Evolutionary conservation across 495 filamentous ascomycete species (phyloP).

Genomic region (Penicillium pancosmium): DNA sequence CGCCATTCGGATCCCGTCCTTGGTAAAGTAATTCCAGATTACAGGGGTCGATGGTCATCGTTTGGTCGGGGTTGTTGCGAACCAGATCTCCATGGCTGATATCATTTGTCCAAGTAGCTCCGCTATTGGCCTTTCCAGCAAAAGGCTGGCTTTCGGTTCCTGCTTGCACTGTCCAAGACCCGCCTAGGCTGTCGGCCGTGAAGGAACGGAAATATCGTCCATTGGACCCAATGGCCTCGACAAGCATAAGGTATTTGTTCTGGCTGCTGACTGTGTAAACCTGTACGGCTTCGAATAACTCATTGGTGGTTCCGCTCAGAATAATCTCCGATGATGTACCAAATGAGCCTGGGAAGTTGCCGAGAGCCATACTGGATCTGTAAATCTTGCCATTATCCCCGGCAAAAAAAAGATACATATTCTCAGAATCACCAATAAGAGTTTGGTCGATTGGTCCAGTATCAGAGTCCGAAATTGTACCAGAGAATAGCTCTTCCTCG

Average conservation of each 20-base stretch:
- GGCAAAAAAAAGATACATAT: constrained; percentile 68
- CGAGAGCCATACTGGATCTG: constrained; percentile 59
- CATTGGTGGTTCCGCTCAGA: constrained; percentile 53
- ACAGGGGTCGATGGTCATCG: constrained; percentile 57
- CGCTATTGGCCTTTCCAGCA: constrained; percentile 64
- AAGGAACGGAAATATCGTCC: constrained; percentile 69
- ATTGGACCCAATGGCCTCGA: constrained; percentile 58
- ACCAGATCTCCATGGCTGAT: constrained; percentile 66
- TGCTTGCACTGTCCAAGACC: constrained; percentile 57
- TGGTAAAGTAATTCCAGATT: constrained; percentile 64
- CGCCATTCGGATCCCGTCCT: constrained; percentile 40
- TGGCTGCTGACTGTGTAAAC: constrained; percentile 61
- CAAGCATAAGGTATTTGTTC: constrained; percentile 62
- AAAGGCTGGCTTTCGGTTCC: constrained; percentile 55
- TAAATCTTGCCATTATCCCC: constrained; percentile 70
- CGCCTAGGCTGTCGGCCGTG: constrained; percentile 55
- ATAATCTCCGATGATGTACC: constrained; percentile 49
- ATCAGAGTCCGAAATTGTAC: constrained; percentile 50
- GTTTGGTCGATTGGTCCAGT: constrained; percentile 59
- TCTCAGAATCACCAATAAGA: constrained; percentile 47
- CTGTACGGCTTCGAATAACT: constrained; percentile 65
- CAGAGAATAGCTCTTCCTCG: constrained; percentile 55
- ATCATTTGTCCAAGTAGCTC: constrained; percentile 64
- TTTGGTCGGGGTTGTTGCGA: constrained; percentile 56
- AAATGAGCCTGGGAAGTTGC: constrained; percentile 61